Conservation (phyloP, 2,329 filamentous ascomycete genomes). For the Aspergillus sclerotialis region DNA sequence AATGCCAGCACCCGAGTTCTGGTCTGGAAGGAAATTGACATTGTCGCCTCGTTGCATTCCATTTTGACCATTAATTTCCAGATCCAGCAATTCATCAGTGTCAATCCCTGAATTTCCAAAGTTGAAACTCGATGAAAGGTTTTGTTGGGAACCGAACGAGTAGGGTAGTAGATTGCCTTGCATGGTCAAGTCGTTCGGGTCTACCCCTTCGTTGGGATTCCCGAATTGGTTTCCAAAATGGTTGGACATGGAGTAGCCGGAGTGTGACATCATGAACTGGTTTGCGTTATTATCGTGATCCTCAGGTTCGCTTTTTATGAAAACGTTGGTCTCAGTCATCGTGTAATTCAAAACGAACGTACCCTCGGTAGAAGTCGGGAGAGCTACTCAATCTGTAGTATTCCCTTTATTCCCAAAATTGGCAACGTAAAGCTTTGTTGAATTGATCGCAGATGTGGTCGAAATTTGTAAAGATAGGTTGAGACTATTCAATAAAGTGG, state of each 20-base stretch:
- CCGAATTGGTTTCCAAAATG: conserved; percentile 52
- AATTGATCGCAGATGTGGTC: too few species aligned
- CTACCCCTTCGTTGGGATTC: conserved; percentile 56
- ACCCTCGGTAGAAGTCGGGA: background rate
- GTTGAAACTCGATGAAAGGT: conserved; percentile 64
- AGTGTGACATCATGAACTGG: conserved; percentile 43
- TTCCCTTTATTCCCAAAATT: background rate
- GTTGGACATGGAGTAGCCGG: conserved; percentile 46
- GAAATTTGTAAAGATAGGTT: too few species aligned
- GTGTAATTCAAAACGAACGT: conserved; percentile 8
- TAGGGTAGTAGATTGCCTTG: conserved; percentile 47
- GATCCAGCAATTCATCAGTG: conserved; percentile 81
- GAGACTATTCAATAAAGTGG: too few species aligned
- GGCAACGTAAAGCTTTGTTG: too few species aligned
- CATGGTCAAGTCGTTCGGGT: conserved; percentile 80
- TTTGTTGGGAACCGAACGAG: conserved; percentile 57
- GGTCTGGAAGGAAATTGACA: conserved; percentile 42
- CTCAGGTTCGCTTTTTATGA: conserved; percentile 63
- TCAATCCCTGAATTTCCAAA: conserved; percentile 71
- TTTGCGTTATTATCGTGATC: conserved; percentile 52
- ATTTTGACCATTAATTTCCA: conserved; percentile 38
- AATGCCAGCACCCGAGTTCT: conserved; percentile 45
- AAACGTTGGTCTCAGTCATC: conserved; percentile 53
- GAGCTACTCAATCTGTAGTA: background rate
- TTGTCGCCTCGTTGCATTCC: conserved; percentile 26